phyloP scores from a whole-genome alignment of 164 flowering plant species.

The Sedum album region DNA sequence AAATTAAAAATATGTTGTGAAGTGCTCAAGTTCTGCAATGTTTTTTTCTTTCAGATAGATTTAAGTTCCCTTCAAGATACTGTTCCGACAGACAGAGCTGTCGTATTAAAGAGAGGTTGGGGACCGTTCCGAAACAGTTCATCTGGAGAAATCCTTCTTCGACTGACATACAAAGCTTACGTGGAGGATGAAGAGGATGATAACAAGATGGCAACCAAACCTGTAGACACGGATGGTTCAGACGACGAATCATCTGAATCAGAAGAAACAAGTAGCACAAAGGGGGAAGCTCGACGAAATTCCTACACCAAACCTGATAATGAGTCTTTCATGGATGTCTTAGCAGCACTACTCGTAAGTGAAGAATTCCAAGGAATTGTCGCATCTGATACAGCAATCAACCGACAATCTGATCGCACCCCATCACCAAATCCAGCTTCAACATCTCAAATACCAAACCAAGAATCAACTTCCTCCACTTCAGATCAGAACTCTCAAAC shows the following conservation, averaged over 20 bases:
- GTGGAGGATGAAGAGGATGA: constrained; percentile 99
- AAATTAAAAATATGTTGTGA: neutral
- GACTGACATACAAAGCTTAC: constrained; percentile 90
- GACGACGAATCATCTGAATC: constrained; percentile 69
- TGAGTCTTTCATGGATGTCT: constrained; percentile 85
- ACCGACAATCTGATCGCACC: constrained; percentile 27
- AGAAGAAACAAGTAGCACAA: constrained; percentile 31
- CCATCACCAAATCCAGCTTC: constrained; percentile 18
- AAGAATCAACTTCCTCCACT: constrained; percentile 24
- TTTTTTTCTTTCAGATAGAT: constrained; percentile 51
- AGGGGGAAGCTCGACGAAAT: constrained; percentile 19
- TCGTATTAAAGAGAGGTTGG: constrained; percentile 70
- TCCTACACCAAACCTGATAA: constrained; percentile 29
- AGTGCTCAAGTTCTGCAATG: neutral
- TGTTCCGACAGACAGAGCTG: constrained; percentile 82
- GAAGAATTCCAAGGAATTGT: constrained; percentile 97
- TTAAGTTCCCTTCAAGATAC: constrained; percentile 81
- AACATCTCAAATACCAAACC: constrained; percentile 9
- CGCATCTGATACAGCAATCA: constrained; percentile 54
- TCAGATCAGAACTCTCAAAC: constrained; percentile 26
- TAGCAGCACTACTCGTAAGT: constrained; percentile 82
- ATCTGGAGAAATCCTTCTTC: constrained; percentile 75
- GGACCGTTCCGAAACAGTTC: constrained; percentile 48
- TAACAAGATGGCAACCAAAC: constrained; percentile 25
- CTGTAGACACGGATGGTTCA: constrained; percentile 41